Conservation (phyloP, 1,284 basidiomycete genomes). For the Termitomyces sp. region DNA sequence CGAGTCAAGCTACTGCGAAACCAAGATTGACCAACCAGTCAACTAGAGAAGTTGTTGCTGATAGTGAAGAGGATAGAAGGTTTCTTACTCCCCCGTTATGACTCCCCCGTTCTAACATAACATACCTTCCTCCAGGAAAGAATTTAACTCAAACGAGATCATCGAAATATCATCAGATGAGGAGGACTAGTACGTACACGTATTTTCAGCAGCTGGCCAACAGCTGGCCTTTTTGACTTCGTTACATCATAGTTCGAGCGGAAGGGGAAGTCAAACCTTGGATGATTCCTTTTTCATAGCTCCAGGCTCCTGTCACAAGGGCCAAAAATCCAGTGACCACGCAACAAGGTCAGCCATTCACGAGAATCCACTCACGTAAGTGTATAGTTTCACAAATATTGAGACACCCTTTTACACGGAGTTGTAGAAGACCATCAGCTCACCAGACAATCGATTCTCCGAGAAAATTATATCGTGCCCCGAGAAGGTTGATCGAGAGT, state of each 20-base stretch:
- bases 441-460: neutral
- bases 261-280: neutral
- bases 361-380: neutral
- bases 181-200: conserved; percentile 24
- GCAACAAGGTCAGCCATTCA: neutral
- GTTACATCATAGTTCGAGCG: neutral
- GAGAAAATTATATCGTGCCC: conserved; percentile 18
- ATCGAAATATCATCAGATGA: conserved; percentile 57
- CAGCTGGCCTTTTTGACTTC: neutral
- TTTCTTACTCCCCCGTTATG: neutral
- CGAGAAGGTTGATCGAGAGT: conserved; percentile 30
- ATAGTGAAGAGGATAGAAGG: conserved; percentile 37
- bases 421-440: neutral
- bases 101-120: neutral
- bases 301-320: neutral
- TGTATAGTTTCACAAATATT: neutral
- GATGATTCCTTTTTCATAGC: neutral
- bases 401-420: neutral
- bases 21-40: conserved; percentile 4
- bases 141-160: conserved; percentile 18
- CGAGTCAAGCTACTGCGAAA: neutral
- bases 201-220: neutral
- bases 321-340: neutral
- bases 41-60: conserved; percentile 31
- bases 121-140: conserved; percentile 7